Conservation (phyloP, 805 yeast genomes). For the Lipomyces sp. region DNA sequence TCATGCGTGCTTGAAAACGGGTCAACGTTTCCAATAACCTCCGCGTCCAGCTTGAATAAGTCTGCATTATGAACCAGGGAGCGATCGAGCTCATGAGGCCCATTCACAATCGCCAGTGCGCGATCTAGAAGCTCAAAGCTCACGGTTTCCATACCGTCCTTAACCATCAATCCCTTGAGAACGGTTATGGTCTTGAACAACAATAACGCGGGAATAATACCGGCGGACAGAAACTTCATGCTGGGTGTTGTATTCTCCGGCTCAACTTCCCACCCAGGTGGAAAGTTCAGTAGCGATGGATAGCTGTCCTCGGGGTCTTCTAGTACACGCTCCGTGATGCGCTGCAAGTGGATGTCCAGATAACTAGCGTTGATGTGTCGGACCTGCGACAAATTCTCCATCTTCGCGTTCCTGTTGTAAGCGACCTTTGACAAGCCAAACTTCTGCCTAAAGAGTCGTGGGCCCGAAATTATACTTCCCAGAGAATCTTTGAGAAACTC, state of each 20-base stretch:
- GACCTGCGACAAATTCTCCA: conserved; percentile 5
- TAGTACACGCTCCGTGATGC: conserved; percentile 1
- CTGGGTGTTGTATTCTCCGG: background rate
- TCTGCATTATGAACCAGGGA: conserved; percentile 5
- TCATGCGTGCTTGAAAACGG: conserved; percentile 8
- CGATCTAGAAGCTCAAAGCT: conserved; percentile 9
- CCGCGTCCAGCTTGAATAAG: conserved; percentile 2
- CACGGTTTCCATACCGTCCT: conserved; percentile 5
- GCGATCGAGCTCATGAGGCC: conserved; percentile 5
- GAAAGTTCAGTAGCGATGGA: conserved; percentile 11
- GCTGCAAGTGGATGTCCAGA: conserved; percentile 15
- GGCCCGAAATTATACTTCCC: conserved; percentile 7
- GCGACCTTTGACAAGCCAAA: conserved; percentile 13
- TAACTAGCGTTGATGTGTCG: conserved; percentile 15
- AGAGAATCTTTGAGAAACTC: conserved; percentile 1
- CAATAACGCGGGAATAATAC: conserved; percentile 6
- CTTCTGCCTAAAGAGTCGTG: conserved; percentile 5
- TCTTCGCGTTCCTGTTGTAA: conserved; percentile 6
- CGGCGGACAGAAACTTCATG: conserved; percentile 10
- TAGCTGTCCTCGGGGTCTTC: conserved; percentile 3
- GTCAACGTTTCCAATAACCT: background rate
- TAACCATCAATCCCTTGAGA: conserved; percentile 19
- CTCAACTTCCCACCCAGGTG: conserved; percentile 1
- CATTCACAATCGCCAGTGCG: conserved; percentile 7
- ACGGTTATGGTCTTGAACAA: conserved; percentile 6